A percentile compares a stretch with the other conserved stretches of the same genome.
Conservation (phyloP, 2,329 filamentous ascomycete genomes). For the Cladophialophora carrionii region DNA sequence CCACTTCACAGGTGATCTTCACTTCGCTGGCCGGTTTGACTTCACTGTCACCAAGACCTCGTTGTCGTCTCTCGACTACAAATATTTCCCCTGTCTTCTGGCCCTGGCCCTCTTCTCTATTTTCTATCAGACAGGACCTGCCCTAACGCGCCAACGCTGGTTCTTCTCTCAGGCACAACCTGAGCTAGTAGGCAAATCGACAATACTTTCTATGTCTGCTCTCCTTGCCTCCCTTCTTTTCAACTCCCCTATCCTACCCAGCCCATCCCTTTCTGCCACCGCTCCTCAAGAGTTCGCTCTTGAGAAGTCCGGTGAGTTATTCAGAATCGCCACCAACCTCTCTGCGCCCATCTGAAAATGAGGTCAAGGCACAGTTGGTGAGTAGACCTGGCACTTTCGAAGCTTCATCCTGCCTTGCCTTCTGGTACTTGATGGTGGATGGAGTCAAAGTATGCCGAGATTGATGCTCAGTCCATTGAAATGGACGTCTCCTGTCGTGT, state of each 20-base stretch:
- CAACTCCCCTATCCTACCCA: constrained; percentile 2
- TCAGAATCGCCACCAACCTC: constrained; percentile 5
- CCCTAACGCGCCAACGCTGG: constrained; percentile 4
- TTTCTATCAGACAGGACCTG: constrained; percentile 1
- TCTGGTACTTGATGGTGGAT: constrained; percentile 30
- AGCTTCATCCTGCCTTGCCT: constrained; percentile 36
- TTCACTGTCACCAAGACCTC: background rate
- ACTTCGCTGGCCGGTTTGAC: background rate
- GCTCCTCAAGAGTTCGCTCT: background rate
- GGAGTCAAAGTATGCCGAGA: constrained; percentile 50
- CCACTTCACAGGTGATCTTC: background rate
- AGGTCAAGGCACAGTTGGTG: constrained; percentile 13
- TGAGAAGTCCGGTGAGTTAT: background rate
- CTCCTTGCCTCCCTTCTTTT: constrained; percentile 12
- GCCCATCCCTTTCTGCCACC: background rate
- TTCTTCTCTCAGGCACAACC: constrained; percentile 10
- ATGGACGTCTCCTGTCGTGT: constrained; percentile 18
- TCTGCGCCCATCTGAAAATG: constrained; percentile 21
- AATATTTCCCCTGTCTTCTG: constrained; percentile 1
- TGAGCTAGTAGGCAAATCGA: constrained; percentile 12
- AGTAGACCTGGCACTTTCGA: constrained; percentile 34
- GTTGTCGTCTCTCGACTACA: constrained; percentile 2
- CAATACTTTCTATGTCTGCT: constrained; percentile 13
- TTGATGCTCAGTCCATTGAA: constrained; percentile 56
- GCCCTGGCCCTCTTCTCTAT: background rate